These are phyloP conservation scores for Simplicillium sp. DNA, from an alignment of 2,329 filamentous ascomycete genomes.

Conservation along the genomic window DNA sequence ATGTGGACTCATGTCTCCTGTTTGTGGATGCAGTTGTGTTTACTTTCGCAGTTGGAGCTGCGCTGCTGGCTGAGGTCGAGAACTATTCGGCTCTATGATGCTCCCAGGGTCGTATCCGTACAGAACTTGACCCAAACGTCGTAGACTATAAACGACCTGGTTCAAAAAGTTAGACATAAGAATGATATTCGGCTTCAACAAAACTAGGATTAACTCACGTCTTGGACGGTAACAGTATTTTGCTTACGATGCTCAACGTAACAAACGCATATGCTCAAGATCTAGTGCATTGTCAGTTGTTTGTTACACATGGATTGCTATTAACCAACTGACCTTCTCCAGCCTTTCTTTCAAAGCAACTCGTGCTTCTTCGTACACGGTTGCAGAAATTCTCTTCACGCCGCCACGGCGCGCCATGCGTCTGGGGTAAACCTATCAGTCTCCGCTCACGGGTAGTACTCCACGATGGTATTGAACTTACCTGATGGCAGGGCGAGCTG, in stretches of 20 bases:
- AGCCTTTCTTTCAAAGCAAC: constrained; percentile 40
- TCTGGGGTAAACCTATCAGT: constrained; percentile 23
- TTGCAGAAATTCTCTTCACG: constrained; percentile 60
- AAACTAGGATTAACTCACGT: constrained; percentile 35
- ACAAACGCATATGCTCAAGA: constrained; percentile 37
- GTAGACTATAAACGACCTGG: constrained; percentile 45
- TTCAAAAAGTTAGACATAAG: not conserved
- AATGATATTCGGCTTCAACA: not conserved
- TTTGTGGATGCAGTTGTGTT: too few species aligned
- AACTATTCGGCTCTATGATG: too few species aligned
- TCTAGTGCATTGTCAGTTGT: constrained; percentile 25
- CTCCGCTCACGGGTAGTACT: too few species aligned
- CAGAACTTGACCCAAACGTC: constrained; percentile 38
- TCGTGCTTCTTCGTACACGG: constrained; percentile 55
- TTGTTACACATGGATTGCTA: not conserved
- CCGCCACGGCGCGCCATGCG: constrained; percentile 67
- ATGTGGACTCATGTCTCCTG: too few species aligned
- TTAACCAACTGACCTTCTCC: constrained; percentile 25
- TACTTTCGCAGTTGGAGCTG: too few species aligned
- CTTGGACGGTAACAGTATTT: constrained; percentile 54
- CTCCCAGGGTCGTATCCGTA: constrained; percentile 44
- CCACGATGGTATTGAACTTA: not conserved
- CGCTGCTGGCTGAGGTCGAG: too few species aligned
- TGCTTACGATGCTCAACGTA: constrained; percentile 44
- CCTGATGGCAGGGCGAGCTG: constrained; percentile 7